phyloP scores from a whole-genome alignment of 768 basidiomycete species.

The Clitopilus passeckerianus region DNA sequence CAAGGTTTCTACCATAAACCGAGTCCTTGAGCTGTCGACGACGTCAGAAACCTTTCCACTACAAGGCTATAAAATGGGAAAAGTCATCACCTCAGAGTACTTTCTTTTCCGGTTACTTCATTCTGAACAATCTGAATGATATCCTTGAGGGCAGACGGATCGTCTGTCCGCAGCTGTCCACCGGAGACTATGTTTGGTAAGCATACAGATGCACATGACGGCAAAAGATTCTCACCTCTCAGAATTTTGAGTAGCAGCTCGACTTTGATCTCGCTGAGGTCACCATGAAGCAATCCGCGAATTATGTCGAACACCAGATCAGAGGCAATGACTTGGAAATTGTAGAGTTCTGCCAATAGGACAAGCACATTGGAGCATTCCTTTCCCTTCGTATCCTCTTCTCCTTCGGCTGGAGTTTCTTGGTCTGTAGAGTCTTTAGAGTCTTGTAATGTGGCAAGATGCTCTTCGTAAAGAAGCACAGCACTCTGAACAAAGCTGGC shows the following conservation, averaged over 20 bases:
- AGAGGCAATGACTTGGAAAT: conserved; percentile 90
- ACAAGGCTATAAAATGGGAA: neutral
- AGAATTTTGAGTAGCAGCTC: conserved; percentile 85
- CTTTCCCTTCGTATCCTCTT: conserved; percentile 56
- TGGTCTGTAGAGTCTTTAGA: conserved; percentile 1
- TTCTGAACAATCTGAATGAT: conserved; percentile 80
- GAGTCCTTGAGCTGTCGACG: conserved; percentile 70
- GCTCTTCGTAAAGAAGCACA: conserved; percentile 61
- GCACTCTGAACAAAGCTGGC: conserved; percentile 79
- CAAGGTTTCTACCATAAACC: conserved; percentile 95
- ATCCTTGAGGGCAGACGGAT: conserved; percentile 88
- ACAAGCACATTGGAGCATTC: conserved; percentile 86
- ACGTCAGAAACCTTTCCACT: too few relatives aligned
- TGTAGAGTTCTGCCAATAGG: conserved; percentile 89
- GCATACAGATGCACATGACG: neutral
- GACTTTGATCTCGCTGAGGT: conserved; percentile 73
- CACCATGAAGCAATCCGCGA: conserved; percentile 58
- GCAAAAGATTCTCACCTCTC: conserved; percentile 42
- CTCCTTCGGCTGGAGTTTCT: conserved; percentile 10
- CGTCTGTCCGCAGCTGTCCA: conserved; percentile 84
- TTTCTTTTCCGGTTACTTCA: conserved; percentile 41
- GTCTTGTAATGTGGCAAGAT: conserved; percentile 34
- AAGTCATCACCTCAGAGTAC: neutral
- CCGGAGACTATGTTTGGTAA: conserved; percentile 67
- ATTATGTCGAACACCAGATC: conserved; percentile 90